Conservation (phyloP, 306 rosid species). For the Sicyos edulis region DNA sequence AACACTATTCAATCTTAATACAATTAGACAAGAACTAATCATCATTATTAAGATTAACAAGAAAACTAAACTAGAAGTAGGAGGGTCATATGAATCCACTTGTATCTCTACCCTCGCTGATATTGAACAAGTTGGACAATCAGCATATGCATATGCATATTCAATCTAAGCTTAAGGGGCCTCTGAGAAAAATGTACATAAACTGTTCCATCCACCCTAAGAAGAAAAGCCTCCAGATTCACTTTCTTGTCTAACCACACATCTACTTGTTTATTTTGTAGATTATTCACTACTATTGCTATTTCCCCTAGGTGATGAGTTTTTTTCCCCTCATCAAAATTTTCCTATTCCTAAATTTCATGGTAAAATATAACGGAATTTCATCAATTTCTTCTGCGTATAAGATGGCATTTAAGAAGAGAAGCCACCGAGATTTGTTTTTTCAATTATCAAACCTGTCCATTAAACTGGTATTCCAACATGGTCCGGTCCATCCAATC, state of each 20-base stretch:
- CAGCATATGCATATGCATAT: neutral
- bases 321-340: neutral
- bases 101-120: neutral
- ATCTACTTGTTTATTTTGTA: neutral
- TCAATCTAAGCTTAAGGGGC: neutral
- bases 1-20: neutral
- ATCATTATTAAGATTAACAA: neutral
- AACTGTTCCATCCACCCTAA: neutral
- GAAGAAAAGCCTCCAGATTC: neutral
- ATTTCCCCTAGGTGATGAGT: neutral
- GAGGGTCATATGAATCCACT: neutral
- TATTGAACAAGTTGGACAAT: neutral
- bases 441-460: conserved; percentile 13
- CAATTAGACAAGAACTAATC: neutral
- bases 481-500: conserved; percentile 1
- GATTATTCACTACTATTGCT: neutral
- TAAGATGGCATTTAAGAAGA: conserved; percentile 7
- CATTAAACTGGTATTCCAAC: neutral
- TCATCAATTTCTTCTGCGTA: neutral
- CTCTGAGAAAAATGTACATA: neutral
- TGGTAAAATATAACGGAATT: neutral
- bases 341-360: neutral
- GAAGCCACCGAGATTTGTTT: conserved; percentile 14
- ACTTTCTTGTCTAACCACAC: neutral
- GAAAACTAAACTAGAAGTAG: neutral